Conservation (phyloP, 2,329 filamentous ascomycete genomes). For the Moelleriella libera region DNA sequence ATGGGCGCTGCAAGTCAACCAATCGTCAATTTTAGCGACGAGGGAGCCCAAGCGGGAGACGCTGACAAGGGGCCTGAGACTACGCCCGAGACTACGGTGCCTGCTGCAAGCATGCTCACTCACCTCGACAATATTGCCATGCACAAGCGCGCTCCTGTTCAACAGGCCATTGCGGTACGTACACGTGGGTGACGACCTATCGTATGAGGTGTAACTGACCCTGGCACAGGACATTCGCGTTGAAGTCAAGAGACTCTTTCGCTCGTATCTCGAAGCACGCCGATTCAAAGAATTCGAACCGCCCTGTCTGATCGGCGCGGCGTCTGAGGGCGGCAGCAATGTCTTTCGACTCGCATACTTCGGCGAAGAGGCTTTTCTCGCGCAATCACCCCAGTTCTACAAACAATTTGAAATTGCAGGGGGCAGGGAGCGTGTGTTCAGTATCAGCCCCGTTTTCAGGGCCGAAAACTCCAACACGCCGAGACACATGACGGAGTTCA, state of each 20-base stretch:
- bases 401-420: conserved; percentile 79
- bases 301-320: conserved; percentile 76
- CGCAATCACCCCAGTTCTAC: conserved; percentile 74
- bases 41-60: conserved; percentile 22
- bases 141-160: conserved; percentile 82
- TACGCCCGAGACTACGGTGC: conserved; percentile 32
- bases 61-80: conserved; percentile 26
- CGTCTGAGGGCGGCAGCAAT: conserved; percentile 84
- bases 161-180: conserved; percentile 56
- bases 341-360: conserved; percentile 90
- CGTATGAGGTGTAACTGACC: no score
- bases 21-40: conserved; percentile 45
- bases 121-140: conserved; percentile 85
- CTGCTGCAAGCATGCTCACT: conserved; percentile 69
- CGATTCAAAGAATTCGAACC: conserved; percentile 78
- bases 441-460: conserved; percentile 69
- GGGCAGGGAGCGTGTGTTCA: conserved; percentile 62
- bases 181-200: no score
- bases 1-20: conserved; percentile 39
- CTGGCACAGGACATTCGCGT: conserved; percentile 19
- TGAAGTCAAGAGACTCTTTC: conserved; percentile 54
- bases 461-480: conserved; percentile 80
- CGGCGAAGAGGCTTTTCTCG: conserved; percentile 64
- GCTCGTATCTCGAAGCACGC: conserved; percentile 59
- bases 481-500: conserved; percentile 77